A percentile compares a stretch with the other conserved stretches of the same genome.
These are phyloP conservation scores for Ascomycota sp. DNA, from an alignment of 2,329 filamentous ascomycete genomes.

Conservation along the genomic window DNA sequence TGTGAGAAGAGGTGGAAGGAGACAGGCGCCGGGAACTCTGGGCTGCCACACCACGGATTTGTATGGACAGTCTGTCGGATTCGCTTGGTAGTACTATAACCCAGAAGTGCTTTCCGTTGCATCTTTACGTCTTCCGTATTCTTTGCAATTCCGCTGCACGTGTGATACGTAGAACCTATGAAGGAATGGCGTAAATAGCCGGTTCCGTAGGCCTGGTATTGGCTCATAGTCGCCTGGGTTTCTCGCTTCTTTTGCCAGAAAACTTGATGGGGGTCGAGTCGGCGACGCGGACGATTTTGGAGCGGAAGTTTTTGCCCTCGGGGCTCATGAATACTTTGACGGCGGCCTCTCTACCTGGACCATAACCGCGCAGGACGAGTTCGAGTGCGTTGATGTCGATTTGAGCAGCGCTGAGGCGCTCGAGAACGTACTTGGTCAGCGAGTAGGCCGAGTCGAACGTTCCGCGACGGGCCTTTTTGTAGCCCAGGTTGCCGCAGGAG, in stretches of 20 bases:
- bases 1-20: too few relatives aligned
- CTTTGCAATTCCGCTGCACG: too few relatives aligned
- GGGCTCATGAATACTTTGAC: constrained; percentile 73
- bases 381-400: constrained; percentile 59
- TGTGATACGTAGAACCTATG: too few relatives aligned
- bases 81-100: too few relatives aligned
- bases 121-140: too few relatives aligned
- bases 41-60: too few relatives aligned
- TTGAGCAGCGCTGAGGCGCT: constrained; percentile 65
- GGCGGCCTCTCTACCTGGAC: constrained; percentile 68
- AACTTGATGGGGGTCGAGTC: constrained; percentile 88
- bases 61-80: too few relatives aligned
- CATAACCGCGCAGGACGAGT: constrained; percentile 69
- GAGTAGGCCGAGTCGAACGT: constrained; percentile 88
- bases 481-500: constrained; percentile 77
- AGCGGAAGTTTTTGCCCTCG: constrained; percentile 58
- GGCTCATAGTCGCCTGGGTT: constrained; percentile 59
- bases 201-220: too few relatives aligned
- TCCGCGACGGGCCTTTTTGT: constrained; percentile 59
- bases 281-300: constrained; percentile 57
- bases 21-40: too few relatives aligned
- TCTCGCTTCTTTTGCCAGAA: constrained; percentile 74
- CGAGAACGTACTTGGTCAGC: constrained; percentile 63
- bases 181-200: too few relatives aligned
- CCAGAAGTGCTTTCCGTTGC: too few relatives aligned